Conservation (phyloP, 129 eudicot species). For the Flaveria linearis region DNA sequence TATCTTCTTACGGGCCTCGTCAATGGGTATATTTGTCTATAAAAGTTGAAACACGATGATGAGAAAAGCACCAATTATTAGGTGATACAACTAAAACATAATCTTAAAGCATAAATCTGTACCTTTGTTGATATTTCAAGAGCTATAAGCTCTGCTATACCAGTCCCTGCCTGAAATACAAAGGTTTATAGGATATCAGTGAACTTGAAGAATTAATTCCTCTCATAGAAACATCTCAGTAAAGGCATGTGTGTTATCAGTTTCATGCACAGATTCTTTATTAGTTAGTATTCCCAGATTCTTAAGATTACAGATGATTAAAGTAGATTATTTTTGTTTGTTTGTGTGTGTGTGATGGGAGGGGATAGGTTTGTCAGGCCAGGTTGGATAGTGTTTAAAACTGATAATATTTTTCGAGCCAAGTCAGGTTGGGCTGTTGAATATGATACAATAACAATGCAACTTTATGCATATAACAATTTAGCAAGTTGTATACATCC, state of each 20-base stretch:
- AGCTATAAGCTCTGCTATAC: conserved; percentile 92
- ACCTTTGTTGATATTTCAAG: conserved; percentile 95
- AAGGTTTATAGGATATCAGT: conserved; percentile 6
- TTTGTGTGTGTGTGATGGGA: too few relatives aligned
- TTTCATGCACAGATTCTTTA: background rate
- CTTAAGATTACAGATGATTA: background rate
- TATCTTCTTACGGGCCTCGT: conserved; percentile 86
- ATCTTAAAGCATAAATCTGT: conserved; percentile 1
- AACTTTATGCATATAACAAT: background rate
- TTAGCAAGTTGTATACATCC: background rate
- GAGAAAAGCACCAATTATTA: conserved; percentile 16
- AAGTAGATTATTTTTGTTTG: background rate
- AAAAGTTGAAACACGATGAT: background rate
- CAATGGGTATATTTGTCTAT: conserved; percentile 64
- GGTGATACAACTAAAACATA: background rate
- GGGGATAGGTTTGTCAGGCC: background rate
- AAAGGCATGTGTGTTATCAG: background rate
- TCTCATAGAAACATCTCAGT: background rate
- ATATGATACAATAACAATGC: background rate
- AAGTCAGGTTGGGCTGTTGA: background rate
- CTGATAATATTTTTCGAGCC: background rate
- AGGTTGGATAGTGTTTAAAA: background rate
- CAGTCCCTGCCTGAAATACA: conserved; percentile 80
- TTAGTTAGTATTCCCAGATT: background rate
- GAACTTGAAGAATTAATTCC: conserved; percentile 1